phyloP scores from a whole-genome alignment of 805 yeast genomes.

The Lachancea lanzarotensis region DNA sequence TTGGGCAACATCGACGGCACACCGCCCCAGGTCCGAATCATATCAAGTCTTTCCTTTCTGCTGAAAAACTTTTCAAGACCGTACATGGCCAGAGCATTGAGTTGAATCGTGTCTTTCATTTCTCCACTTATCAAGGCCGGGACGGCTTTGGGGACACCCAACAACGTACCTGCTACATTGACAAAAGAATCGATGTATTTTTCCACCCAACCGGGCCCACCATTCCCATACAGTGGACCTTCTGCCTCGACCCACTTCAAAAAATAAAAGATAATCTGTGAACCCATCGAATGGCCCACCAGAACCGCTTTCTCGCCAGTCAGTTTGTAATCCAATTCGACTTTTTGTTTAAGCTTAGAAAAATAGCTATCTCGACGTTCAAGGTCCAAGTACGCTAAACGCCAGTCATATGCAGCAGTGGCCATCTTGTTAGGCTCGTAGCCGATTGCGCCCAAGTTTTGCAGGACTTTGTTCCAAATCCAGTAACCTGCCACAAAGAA shows the following conservation, averaged over 20 bases:
- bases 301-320: constrained; percentile 66
- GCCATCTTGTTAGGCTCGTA: constrained; percentile 88
- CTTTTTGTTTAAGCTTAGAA: constrained; percentile 60
- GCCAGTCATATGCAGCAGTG: constrained; percentile 95
- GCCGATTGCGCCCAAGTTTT: constrained; percentile 88
- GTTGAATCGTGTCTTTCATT: constrained; percentile 94
- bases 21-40: constrained; percentile 73
- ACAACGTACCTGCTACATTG: constrained; percentile 80
- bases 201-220: constrained; percentile 87
- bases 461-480: constrained; percentile 97
- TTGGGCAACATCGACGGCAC: constrained; percentile 93
- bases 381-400: constrained; percentile 81
- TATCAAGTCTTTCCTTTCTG: constrained; percentile 77
- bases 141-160: constrained; percentile 93
- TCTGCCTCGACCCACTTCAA: constrained; percentile 94
- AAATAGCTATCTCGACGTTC: constrained; percentile 86
- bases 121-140: constrained; percentile 94
- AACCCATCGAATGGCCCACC: constrained; percentile 94
- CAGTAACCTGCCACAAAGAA: constrained; percentile 96
- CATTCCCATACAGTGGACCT: constrained; percentile 78
- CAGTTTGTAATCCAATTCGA: constrained; percentile 51
- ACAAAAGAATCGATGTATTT: constrained; percentile 73
- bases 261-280: constrained; percentile 82
- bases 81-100: constrained; percentile 86
- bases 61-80: constrained; percentile 93